Conservation (phyloP, 2,329 filamentous ascomycete genomes). For the Talaromyces sp. region DNA sequence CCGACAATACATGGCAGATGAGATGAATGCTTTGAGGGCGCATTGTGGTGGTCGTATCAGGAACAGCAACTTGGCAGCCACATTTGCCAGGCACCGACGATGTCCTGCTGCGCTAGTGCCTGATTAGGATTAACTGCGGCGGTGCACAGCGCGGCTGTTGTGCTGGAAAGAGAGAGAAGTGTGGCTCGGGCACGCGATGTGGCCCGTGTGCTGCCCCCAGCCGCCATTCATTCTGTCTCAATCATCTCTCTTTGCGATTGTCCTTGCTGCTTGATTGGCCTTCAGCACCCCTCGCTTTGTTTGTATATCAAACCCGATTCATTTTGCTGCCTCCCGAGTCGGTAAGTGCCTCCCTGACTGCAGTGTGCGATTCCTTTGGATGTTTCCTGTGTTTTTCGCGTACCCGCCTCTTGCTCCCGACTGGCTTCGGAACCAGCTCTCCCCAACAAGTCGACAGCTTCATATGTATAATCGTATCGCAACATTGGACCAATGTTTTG, state of each 20-base stretch:
- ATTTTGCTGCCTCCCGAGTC: neutral
- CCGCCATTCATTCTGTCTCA: slow-evolving; percentile 1
- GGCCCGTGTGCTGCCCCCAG: slow-evolving; percentile 7
- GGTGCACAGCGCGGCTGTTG: slow-evolving; percentile 6
- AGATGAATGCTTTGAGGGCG: neutral
- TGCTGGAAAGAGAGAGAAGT: neutral
- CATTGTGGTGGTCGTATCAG: neutral
- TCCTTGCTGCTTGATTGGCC: neutral
- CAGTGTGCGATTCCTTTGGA: neutral
- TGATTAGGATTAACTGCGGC: neutral
- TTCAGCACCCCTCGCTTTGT: neutral
- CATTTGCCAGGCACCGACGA: slow-evolving; percentile 1
- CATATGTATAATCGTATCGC: neutral
- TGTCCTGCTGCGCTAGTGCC: neutral
- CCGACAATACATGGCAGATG: neutral
- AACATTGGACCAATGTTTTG: neutral
- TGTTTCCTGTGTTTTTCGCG: slow-evolving; percentile 3
- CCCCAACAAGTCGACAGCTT: neutral
- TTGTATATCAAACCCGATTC: neutral
- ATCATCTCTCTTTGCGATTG: neutral
- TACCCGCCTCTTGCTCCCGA: slow-evolving; percentile 7
- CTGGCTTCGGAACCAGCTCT: neutral
- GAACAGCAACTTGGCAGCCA: neutral
- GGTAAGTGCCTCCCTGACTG: neutral
- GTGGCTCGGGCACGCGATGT: slow-evolving; percentile 9